Percentiles rank a stretch among this genome's conserved stretches.
phyloP scores from a whole-genome alignment of 352 stramenopile species.

The Phytophthora melonis region DNA sequence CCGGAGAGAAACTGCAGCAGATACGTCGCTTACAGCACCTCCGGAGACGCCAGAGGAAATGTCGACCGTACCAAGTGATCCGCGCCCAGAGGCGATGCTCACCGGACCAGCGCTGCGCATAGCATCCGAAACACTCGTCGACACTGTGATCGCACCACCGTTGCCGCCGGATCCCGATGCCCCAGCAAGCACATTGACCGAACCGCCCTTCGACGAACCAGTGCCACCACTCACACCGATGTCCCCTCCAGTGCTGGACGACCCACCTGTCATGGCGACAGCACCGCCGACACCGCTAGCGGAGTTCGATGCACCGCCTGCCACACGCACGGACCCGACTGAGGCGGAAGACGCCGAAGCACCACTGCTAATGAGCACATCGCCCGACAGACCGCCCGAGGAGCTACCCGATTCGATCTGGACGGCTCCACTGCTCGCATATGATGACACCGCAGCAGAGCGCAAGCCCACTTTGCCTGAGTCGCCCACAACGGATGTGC shows the following conservation, averaged over 20 bases:
- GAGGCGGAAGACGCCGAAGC: conserved; percentile 14
- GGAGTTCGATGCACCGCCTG: conserved; percentile 13
- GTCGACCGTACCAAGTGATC: conserved; percentile 22
- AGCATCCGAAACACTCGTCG: conserved; percentile 14
- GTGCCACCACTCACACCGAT: conserved; percentile 12
- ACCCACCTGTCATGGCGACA: conserved; percentile 8
- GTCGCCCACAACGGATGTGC: conserved; percentile 5
- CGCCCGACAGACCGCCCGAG: conserved; percentile 9
- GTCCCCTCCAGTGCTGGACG: conserved; percentile 16
- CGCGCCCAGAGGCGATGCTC: conserved; percentile 12
- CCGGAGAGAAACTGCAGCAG: conserved; percentile 16
- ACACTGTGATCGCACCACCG: conserved; percentile 12
- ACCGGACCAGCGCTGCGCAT: conserved; percentile 19
- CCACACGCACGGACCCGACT: conserved; percentile 14
- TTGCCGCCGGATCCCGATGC: conserved; percentile 1
- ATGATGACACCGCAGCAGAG: conserved; percentile 15
- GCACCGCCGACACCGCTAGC: conserved; percentile 10
- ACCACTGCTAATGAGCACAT: conserved; percentile 20
- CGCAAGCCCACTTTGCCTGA: conserved; percentile 17
- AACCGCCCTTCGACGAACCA: conserved; percentile 33
- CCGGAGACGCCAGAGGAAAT: conserved; percentile 16
- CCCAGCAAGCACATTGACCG: conserved; percentile 27
- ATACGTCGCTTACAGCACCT: conserved; percentile 11
- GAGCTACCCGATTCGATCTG: conserved; percentile 14
- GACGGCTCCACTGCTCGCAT: conserved; percentile 20